These are phyloP conservation scores for Elongisporangium undulatum DNA, from an alignment of 352 stramenopile species.

Conservation along the genomic window DNA sequence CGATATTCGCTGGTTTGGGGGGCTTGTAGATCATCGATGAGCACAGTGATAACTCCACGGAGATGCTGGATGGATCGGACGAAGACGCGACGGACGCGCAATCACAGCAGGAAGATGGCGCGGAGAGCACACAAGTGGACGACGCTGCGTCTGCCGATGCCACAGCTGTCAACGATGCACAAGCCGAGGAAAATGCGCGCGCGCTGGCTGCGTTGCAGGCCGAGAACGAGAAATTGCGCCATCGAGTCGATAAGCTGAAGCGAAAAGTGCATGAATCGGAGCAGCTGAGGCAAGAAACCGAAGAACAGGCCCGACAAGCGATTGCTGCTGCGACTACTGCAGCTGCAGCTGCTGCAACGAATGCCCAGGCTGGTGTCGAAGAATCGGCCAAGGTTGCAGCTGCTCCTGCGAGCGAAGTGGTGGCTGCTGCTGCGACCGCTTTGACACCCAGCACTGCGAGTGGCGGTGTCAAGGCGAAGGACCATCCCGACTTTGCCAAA, in stretches of 20 bases:
- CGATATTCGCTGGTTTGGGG: background rate
- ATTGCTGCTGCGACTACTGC: constrained; percentile 10
- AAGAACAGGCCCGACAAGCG: constrained; percentile 38
- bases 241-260: constrained; percentile 73
- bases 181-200: constrained; percentile 19
- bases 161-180: constrained; percentile 14
- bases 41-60: constrained; percentile 51
- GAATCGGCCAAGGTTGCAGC: background rate
- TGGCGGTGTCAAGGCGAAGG: constrained; percentile 44
- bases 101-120: constrained; percentile 32
- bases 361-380: background rate
- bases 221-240: constrained; percentile 76
- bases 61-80: constrained; percentile 51
- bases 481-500: constrained; percentile 73
- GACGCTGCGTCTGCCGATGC: constrained; percentile 20
- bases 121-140: constrained; percentile 13
- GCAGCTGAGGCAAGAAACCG: constrained; percentile 42
- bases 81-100: constrained; percentile 35
- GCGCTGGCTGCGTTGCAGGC: constrained; percentile 49
- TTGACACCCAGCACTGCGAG: constrained; percentile 8
- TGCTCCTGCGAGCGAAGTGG: constrained; percentile 23
- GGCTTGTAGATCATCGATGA: constrained; percentile 61
- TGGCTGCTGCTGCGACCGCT: constrained; percentile 18
- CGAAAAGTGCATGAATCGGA: constrained; percentile 55
- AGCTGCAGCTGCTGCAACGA: constrained; percentile 5